Evolutionary conservation across 1,284 basidiomycete species (phyloP).

Genomic region (Tilletiaria anomala): DNA sequence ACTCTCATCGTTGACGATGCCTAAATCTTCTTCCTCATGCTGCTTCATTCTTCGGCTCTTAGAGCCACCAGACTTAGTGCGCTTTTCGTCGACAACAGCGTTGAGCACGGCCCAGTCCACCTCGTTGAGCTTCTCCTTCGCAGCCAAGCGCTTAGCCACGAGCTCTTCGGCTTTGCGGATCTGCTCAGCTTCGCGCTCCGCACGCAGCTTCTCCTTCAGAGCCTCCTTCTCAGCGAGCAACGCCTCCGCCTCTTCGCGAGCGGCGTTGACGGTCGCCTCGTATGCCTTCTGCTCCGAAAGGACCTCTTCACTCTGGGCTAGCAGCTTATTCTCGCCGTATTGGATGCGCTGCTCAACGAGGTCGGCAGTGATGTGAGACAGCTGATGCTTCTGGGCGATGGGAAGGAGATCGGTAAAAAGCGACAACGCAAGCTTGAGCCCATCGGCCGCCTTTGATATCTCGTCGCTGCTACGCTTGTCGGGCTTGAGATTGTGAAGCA

Average conservation of each 20-base stretch:
- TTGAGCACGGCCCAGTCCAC: conserved; percentile 23
- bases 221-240: conserved; percentile 24
- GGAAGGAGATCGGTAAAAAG: conserved; percentile 14
- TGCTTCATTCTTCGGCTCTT: conserved; percentile 5
- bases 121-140: conserved; percentile 25
- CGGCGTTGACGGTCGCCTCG: conserved; percentile 9
- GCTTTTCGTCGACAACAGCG: conserved; percentile 11
- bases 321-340: conserved; percentile 28
- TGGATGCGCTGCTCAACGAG: conserved; percentile 34
- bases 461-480: conserved; percentile 16
- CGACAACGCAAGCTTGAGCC: conserved; percentile 19
- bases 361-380: conserved; percentile 30
- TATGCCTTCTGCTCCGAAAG: conserved; percentile 21
- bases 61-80: conserved; percentile 5
- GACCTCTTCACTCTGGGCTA: conserved; percentile 14
- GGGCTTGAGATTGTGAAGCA: conserved; percentile 28
- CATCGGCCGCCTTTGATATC: conserved; percentile 18
- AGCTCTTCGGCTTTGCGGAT: conserved; percentile 23
- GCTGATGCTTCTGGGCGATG: conserved; percentile 18
- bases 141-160: conserved; percentile 19
- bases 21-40: conserved; percentile 1
- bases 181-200: conserved; percentile 23
- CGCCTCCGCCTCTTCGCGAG: conserved; percentile 13
- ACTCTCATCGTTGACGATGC: conserved; percentile 1
- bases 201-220: conserved; percentile 17